A percentile compares a stretch with the other conserved stretches of the same genome.
Conservation (phyloP, 257 asterid genomes). For the Fraxinus pennsylvanica region DNA sequence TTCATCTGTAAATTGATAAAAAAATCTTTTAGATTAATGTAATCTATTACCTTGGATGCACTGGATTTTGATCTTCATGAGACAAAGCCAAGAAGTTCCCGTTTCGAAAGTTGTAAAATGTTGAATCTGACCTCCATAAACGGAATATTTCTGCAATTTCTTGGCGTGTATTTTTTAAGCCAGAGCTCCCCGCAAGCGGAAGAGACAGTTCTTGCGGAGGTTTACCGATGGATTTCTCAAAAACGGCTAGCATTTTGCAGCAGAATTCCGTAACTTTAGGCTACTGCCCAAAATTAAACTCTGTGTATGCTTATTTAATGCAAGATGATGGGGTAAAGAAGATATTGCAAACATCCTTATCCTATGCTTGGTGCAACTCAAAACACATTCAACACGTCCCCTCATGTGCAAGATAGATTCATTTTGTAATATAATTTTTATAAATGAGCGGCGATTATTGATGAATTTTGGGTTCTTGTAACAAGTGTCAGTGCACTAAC, state of each 20-base stretch:
- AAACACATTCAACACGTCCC: neutral
- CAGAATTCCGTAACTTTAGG: neutral
- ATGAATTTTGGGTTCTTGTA: neutral
- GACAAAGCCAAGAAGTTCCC: constrained; percentile 67
- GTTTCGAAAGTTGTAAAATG: constrained; percentile 46
- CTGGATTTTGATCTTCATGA: constrained; percentile 50
- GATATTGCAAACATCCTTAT: constrained; percentile 19
- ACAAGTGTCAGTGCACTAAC: constrained; percentile 21
- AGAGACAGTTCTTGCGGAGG: constrained; percentile 51
- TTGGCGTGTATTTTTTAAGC: constrained; percentile 36
- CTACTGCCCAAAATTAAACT: neutral
- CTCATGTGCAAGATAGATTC: neutral
- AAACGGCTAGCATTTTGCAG: constrained; percentile 54
- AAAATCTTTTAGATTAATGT: neutral
- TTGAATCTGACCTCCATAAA: constrained; percentile 56
- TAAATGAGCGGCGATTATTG: neutral
- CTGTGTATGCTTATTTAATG: too few relatives aligned
- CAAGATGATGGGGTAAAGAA: too few relatives aligned
- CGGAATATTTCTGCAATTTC: constrained; percentile 49
- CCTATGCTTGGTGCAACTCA: constrained; percentile 13
- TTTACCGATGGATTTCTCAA: constrained; percentile 44
- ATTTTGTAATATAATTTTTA: too few relatives aligned
- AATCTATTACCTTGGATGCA: constrained; percentile 45
- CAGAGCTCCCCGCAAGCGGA: constrained; percentile 29
- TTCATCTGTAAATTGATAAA: neutral